Conservation (phyloP, 164 flowering plant species). For the Warburgia ugandensis region DNA sequence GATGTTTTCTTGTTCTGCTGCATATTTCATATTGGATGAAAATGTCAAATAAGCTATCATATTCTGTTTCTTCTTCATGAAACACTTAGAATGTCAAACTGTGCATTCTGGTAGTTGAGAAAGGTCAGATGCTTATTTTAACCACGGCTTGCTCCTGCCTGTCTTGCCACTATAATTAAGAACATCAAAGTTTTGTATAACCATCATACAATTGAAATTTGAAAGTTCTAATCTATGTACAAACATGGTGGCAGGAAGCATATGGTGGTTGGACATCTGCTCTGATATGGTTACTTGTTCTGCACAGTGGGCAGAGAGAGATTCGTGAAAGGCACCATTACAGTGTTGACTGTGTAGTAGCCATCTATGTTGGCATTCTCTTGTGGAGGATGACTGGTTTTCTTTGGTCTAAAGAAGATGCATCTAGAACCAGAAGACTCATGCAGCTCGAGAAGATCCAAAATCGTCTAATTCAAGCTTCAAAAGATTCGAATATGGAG, state of each 20-base stretch:
- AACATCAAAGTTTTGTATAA: not conserved
- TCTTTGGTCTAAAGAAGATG: constrained; percentile 65
- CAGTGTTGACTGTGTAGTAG: constrained; percentile 77
- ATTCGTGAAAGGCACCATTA: constrained; percentile 88
- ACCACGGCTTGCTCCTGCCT: no score
- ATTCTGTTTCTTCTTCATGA: no score
- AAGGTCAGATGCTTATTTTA: no score
- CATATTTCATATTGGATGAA: no score
- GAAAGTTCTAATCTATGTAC: not conserved
- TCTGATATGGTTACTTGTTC: constrained; percentile 72
- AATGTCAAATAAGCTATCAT: no score
- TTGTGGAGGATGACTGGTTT: constrained; percentile 88
- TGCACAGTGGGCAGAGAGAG: constrained; percentile 92
- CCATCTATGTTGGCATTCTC: constrained; percentile 84
- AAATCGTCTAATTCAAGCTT: constrained; percentile 57
- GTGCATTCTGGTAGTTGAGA: no score
- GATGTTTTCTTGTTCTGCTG: no score
- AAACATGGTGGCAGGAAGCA: constrained; percentile 56
- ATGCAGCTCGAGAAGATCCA: constrained; percentile 70
- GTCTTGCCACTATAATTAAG: not conserved
- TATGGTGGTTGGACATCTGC: constrained; percentile 88
- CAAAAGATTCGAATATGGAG: constrained; percentile 81
- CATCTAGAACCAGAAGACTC: constrained; percentile 30
- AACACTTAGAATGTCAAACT: no score
- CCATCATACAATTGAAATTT: not conserved